Percentiles rank a stretch among this genome's conserved stretches.
Conservation (phyloP, 768 basidiomycete species). For the Lentinula boryana region DNA sequence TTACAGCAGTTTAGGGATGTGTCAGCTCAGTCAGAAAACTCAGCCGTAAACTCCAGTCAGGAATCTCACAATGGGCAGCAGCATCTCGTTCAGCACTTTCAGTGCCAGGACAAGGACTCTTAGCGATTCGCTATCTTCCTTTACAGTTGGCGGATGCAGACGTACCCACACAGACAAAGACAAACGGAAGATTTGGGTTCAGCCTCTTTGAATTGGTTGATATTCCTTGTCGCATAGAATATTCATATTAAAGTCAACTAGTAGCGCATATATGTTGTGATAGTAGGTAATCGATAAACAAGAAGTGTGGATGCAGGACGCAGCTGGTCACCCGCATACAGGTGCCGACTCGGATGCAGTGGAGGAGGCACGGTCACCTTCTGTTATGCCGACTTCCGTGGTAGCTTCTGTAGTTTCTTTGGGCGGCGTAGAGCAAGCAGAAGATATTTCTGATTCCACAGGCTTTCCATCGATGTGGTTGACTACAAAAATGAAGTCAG, state of each 20-base stretch:
- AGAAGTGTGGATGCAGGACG: neutral
- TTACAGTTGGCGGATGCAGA: neutral
- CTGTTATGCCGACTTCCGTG: neutral
- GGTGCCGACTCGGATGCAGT: neutral
- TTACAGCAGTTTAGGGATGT: too few relatives aligned
- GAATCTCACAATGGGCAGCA: too few relatives aligned
- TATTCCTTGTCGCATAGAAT: neutral
- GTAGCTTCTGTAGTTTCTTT: neutral
- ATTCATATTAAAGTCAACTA: neutral
- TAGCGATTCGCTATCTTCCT: too few relatives aligned
- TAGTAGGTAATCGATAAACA: neutral
- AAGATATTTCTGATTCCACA: neutral
- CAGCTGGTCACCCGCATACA: neutral
- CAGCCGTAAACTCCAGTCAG: too few relatives aligned
- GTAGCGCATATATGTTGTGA: neutral
- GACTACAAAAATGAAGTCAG: constrained; percentile 18
- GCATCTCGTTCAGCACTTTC: too few relatives aligned
- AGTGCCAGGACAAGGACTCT: too few relatives aligned
- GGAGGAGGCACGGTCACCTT: neutral
- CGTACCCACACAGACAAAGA: neutral
- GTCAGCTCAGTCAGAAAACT: too few relatives aligned
- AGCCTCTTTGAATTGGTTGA: neutral
- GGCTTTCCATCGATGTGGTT: constrained; percentile 29
- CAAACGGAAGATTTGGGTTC: neutral
- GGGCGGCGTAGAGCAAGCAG: neutral